A percentile compares a stretch with the other conserved stretches of the same genome.
Evolutionary conservation across 352 stramenopile genomes (phyloP).

Genomic region (Plasmopara halstedii): DNA sequence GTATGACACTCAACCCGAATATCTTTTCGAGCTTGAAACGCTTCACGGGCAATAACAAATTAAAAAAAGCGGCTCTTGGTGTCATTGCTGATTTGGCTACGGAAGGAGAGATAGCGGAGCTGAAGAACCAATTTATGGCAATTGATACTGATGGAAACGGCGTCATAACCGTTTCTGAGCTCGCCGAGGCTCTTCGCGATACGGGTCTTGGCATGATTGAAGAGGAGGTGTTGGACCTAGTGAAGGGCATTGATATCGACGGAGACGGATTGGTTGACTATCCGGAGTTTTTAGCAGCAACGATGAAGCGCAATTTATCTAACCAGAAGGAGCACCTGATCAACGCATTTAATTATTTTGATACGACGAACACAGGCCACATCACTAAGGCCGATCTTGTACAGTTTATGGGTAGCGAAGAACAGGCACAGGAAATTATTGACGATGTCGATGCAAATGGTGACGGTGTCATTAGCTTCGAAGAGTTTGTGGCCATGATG

Average conservation of each 20-base stretch:
- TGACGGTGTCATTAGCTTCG: slow-evolving; percentile 89
- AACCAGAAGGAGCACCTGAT: slow-evolving; percentile 85
- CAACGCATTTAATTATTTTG: slow-evolving; percentile 89
- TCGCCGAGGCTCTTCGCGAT: slow-evolving; percentile 67
- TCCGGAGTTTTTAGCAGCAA: slow-evolving; percentile 86
- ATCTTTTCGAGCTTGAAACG: slow-evolving; percentile 83
- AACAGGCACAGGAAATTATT: slow-evolving; percentile 89
- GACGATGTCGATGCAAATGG: slow-evolving; percentile 86
- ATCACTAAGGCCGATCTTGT: slow-evolving; percentile 87
- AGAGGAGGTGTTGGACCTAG: slow-evolving; percentile 79
- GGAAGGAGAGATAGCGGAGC: slow-evolving; percentile 70
- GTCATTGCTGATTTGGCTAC: slow-evolving; percentile 84
- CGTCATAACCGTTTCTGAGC: slow-evolving; percentile 85
- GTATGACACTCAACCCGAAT: slow-evolving; percentile 74
- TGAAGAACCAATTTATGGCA: slow-evolving; percentile 85
- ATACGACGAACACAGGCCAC: slow-evolving; percentile 77
- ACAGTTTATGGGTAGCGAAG: slow-evolving; percentile 88
- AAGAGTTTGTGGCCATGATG: slow-evolving; percentile 91
- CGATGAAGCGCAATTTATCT: slow-evolving; percentile 85
- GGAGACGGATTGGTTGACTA: slow-evolving; percentile 85
- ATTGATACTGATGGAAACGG: slow-evolving; percentile 83
- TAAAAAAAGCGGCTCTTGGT: slow-evolving; percentile 84
- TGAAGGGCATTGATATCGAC: slow-evolving; percentile 88
- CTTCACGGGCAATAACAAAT: slow-evolving; percentile 86
- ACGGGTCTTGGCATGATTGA: slow-evolving; percentile 87